These are phyloP conservation scores for Begonia fuchsioides DNA, from an alignment of 306 rosid species.

Conservation along the genomic window DNA sequence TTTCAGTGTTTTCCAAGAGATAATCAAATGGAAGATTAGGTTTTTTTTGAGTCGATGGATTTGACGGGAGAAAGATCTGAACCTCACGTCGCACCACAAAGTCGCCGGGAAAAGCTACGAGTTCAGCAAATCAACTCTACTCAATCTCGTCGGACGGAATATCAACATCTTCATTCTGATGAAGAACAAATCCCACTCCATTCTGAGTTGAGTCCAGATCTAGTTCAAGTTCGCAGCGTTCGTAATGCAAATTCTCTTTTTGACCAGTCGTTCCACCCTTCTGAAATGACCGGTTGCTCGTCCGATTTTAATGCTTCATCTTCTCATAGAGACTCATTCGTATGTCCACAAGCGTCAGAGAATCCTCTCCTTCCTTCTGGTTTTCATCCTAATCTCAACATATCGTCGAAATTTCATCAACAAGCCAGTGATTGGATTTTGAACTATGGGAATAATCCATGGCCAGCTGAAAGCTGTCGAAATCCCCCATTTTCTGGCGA, in stretches of 20 bases:
- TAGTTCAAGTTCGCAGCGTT: constrained; percentile 37
- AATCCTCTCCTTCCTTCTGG: neutral
- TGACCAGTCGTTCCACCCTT: constrained; percentile 23
- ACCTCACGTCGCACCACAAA: constrained; percentile 74
- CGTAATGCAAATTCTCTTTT: constrained; percentile 42
- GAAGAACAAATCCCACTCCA: constrained; percentile 11
- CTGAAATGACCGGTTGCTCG: constrained; percentile 32
- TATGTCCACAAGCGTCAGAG: too few species aligned
- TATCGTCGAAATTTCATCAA: constrained; percentile 20
- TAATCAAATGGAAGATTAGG: neutral
- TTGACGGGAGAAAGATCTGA: constrained; percentile 47
- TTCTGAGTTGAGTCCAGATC: constrained; percentile 23
- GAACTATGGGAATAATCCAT: constrained; percentile 24
- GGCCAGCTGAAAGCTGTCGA: constrained; percentile 6
- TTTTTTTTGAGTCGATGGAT: constrained; percentile 28
- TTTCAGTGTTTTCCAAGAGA: neutral
- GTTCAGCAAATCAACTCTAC: constrained; percentile 20
- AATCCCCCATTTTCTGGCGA: constrained; percentile 15
- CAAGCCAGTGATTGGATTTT: constrained; percentile 40
- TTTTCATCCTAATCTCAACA: constrained; percentile 3
- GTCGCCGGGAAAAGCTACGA: constrained; percentile 74
- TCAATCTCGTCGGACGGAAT: constrained; percentile 10
- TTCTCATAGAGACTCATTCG: constrained; percentile 8
- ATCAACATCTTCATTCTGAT: constrained; percentile 17
- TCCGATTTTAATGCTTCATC: constrained; percentile 13